These are phyloP conservation scores for Hansenula lynferdii DNA, from an alignment of 1,139 yeast genomes.

Conservation along the genomic window DNA sequence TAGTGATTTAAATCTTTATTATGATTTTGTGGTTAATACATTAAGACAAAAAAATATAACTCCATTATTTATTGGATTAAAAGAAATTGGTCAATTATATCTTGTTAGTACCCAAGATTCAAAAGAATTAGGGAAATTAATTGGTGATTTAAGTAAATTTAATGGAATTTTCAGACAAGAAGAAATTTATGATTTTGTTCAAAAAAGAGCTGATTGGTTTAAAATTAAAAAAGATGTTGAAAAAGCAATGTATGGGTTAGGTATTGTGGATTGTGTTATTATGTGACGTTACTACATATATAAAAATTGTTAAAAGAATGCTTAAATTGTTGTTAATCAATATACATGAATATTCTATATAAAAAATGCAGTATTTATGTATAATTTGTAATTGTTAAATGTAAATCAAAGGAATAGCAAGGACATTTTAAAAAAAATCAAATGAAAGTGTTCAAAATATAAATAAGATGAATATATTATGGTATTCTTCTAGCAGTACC, in stretches of 20 bases:
- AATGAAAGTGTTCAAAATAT: no score
- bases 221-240: slow-evolving; percentile 76
- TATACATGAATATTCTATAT: no score
- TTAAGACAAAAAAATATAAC: slow-evolving; percentile 64
- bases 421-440: no score
- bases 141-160: slow-evolving; percentile 79
- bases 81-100: slow-evolving; percentile 79
- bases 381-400: no score
- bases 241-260: slow-evolving; percentile 88
- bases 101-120: slow-evolving; percentile 72
- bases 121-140: slow-evolving; percentile 77
- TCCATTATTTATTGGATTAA: slow-evolving; percentile 76
- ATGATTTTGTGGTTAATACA: slow-evolving; percentile 58
- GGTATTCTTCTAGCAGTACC: slow-evolving; percentile 4
- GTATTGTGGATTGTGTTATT: slow-evolving; percentile 56
- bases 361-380: no score
- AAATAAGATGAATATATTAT: no score
- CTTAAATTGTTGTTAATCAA: no score
- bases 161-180: slow-evolving; percentile 90
- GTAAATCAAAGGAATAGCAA: no score
- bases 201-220: slow-evolving; percentile 84
- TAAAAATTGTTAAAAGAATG: no score
- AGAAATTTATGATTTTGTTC: slow-evolving; percentile 89
- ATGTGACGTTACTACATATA: slow-evolving; percentile 26
- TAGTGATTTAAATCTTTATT: slow-evolving; percentile 69